phyloP scores from a whole-genome alignment of 2,329 filamentous ascomycete species.

The Botrytis deweyae region DNA sequence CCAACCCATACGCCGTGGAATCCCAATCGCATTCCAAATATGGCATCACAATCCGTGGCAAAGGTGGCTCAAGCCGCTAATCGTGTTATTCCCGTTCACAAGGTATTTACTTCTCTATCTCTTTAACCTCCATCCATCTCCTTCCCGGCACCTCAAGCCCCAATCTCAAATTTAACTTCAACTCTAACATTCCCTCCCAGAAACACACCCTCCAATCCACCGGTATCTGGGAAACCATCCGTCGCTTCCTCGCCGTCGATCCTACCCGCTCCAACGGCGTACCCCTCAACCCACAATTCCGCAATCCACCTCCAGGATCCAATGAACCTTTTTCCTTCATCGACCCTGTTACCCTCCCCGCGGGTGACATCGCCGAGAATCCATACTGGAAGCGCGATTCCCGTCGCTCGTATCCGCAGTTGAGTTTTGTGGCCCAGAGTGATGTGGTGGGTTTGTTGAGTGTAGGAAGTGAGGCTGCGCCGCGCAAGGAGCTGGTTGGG shows the following conservation, averaged over 20 bases:
- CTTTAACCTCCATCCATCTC: constrained; percentile 19
- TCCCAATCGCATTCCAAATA: constrained; percentile 40
- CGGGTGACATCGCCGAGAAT: constrained; percentile 85
- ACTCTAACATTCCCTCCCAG: constrained; percentile 48
- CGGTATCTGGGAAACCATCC: constrained; percentile 84
- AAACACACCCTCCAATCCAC: constrained; percentile 94
- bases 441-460: constrained; percentile 83
- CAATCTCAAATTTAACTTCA: constrained; percentile 28
- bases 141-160: constrained; percentile 22
- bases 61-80: constrained; percentile 58
- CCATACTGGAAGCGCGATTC: constrained; percentile 94
- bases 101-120: constrained; percentile 46
- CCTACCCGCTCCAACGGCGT: constrained; percentile 86
- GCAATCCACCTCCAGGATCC: constrained; percentile 77
- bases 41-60: constrained; percentile 51
- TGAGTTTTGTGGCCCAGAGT: constrained; percentile 77
- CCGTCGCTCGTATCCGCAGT: constrained; percentile 76
- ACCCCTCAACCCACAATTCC: constrained; percentile 89
- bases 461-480: constrained; percentile 76
- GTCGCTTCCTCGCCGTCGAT: constrained; percentile 76
- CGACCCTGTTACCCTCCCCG: constrained; percentile 81
- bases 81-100: constrained; percentile 55
- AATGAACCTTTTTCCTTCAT: constrained; percentile 70
- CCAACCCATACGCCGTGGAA: constrained; percentile 24
- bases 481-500: constrained; percentile 81